Evolutionary conservation across 2,329 filamentous ascomycete species (phyloP), one percentile per base, ranked within the genome.

Genomic region (Chaetomium olivaceum): DNA sequence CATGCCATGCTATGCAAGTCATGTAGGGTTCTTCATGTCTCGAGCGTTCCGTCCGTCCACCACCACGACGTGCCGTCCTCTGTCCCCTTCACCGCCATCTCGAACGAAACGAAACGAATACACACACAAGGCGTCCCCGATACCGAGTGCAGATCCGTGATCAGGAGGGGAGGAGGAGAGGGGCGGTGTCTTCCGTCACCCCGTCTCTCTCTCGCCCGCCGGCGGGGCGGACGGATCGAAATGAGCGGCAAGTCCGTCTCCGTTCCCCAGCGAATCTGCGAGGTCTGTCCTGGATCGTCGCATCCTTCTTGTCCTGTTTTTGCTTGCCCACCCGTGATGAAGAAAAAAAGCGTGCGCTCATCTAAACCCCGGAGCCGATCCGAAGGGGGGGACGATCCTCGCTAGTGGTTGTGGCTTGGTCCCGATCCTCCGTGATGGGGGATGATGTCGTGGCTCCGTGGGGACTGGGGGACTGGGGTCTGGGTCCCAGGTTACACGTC

Each of bases 61-160:
- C 33, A 36, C 33, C 25, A n/a, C 43, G 21, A 39, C 9, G 25
- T 29, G n/a, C 27, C 21, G 33, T 48, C 36, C 21, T 12, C 39
- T 16, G n/a, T 48, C 27, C 39, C 16, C 50, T 61, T 57, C 63
- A 64, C 63, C 63, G 63, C 63, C 52, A 64, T 56, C 51, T 52
- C 23, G 23, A 51, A 23, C 46, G n/a, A 48, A 48, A 6, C 5
- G 7, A 16, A 19, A n/a, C 4, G 16, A 4, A 11, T 6, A 6
- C 3, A 29, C 27, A 29, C 2, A 27, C n/a, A 16, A 39, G 36
- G 7, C n/a, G 39, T 27, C n/a, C 39, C 16, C 3, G 16, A 33
- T 48, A 8, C 31, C 12, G 56, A 25, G 48, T 25, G 55, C 16
- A 46, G 57, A 57, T 57, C 57, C 16, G 29, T 51, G 57, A 60